Conservation (phyloP, 2,329 filamentous ascomycete genomes). For the Bipolaris oryzae region DNA sequence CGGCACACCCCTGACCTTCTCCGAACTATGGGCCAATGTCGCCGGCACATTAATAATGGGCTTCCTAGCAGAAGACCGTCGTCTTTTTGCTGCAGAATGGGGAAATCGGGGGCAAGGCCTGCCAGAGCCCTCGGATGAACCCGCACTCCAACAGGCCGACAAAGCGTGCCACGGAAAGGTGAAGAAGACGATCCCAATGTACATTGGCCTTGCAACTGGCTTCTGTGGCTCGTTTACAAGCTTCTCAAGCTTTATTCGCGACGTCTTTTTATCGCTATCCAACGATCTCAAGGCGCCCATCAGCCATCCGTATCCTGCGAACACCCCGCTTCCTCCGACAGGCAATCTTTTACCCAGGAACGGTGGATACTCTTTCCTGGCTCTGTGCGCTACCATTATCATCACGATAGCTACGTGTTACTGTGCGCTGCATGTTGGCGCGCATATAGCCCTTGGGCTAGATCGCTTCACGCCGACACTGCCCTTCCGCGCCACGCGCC, state of each 20-base stretch:
- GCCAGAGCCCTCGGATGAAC: constrained; percentile 26
- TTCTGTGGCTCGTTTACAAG: constrained; percentile 91
- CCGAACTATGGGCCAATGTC: constrained; percentile 87
- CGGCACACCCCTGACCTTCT: constrained; percentile 74
- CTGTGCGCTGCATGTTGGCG: constrained; percentile 71
- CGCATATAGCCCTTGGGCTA: constrained; percentile 72
- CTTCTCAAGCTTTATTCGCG: constrained; percentile 84
- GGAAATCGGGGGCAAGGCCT: constrained; percentile 47
- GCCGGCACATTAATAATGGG: constrained; percentile 82
- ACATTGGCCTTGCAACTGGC: constrained; percentile 83
- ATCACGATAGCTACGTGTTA: constrained; percentile 73
- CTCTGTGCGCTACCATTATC: constrained; percentile 75
- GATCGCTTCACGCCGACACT: constrained; percentile 66
- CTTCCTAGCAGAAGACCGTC: constrained; percentile 79
- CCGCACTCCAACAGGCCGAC: constrained; percentile 4
- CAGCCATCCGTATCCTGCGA: constrained; percentile 40
- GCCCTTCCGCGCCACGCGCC: constrained; percentile 62
- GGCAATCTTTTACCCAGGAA: constrained; percentile 58
- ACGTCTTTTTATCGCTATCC: constrained; percentile 77
- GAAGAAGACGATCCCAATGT: constrained; percentile 88
- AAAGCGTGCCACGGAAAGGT: constrained; percentile 52
- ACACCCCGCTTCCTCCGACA: constrained; percentile 37
- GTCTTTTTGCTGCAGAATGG: constrained; percentile 74
- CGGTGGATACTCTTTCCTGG: constrained; percentile 82
- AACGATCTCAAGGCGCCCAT: constrained; percentile 69